Base-by-base conservation (phyloP, 345 rosid species). In the Arabidopsis thaliana region DNA sequence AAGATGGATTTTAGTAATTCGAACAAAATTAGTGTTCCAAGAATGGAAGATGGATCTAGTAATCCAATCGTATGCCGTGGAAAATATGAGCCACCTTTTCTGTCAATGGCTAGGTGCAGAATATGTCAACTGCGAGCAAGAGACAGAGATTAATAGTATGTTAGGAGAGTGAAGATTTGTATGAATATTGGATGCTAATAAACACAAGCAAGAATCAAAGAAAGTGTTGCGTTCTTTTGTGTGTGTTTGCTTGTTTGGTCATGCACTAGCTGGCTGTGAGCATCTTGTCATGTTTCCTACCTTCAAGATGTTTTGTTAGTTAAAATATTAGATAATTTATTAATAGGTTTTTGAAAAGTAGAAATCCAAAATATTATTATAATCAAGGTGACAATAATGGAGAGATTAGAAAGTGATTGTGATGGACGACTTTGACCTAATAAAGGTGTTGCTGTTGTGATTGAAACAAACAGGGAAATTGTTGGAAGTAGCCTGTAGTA, bases 401-500 rank as follows among this genome's bases (percentile, higher is more conserved):
- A 52, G 49, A 42, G 42, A 44, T 69, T 36, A 68, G 58, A n/a
- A 52, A 45, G 55, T 67, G 65, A 24, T 23, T 33, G 24, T 40
- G 72, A 64, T 71, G 5, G 55, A 49, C 8, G 55, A 49, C 8
- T 65, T 64, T 62, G 33, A 58, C 60, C 63, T 71, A 71, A 77
- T 40, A 57, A 71, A 63, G 46, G 24, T 77, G 65, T 64, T 45
- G 36, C 14, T 53, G 30, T 63, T 77, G 45, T 77, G 56, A 38
- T 33, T 65, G 62, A 64, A 70, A 71, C 40, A 71, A 57, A 68
- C 89, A 90, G 96, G 96, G 75, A 88, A 80, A 74, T 77, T 90
- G 78, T 74, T 88, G 83, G 89, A 88, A 77, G 86, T 88, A 65
- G 85, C 91, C 3, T 90, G 96, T 77, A 72, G 78, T 41, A 66